Evolutionary conservation across 345 rosid genomes (phyloP), one percentile per base, ranked within the genome.

Genomic region (Dimocarpus longan): DNA sequence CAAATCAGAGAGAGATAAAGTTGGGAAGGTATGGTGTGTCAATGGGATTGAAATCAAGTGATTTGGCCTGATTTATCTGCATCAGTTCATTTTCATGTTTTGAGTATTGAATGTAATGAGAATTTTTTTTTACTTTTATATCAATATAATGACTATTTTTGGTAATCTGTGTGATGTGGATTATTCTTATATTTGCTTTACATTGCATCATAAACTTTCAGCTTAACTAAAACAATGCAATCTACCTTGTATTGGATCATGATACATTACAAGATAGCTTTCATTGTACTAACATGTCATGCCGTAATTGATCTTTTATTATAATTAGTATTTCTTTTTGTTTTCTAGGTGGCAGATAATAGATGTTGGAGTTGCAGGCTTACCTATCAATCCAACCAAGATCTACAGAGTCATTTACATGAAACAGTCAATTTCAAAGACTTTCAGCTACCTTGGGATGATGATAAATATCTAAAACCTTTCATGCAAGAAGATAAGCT

Each of bases 401-500:
- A 89, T 28, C 75, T 89, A 24, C 87, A 68, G 80, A 69, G 70
- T 50, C 93, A 89, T 90, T 82, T 85, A 21, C 93, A 90, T 74
- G 85, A 79, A 72, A 43, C 80, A 59, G 44, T 13, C 59, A 76
- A 83, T 82, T 42, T 81, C 5, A 75, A 90, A 72, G 83, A 85
- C 67, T 67, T 80, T 73, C 85, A 86, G 76, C 77, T 71, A 80
- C 80, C 78, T 81, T 86, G 87, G 86, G 88, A 82, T 28, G 87
- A 88, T 52, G 97, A 94, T 32, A 89, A 80, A 75, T 92, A 89
- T 83, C 80, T 94, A 68, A 92, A 87, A 80, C 99, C 98, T 76
- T 86, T 91, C 82, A 85, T 84, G 85, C 87, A 83, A 80, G 92
- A 96, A 80, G 99, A 94, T 88, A 74, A 94, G 16, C 94, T 96